Base-by-base conservation (phyloP, 2,329 filamentous ascomycete species). In the Basipetospora chlamydospora region DNA sequence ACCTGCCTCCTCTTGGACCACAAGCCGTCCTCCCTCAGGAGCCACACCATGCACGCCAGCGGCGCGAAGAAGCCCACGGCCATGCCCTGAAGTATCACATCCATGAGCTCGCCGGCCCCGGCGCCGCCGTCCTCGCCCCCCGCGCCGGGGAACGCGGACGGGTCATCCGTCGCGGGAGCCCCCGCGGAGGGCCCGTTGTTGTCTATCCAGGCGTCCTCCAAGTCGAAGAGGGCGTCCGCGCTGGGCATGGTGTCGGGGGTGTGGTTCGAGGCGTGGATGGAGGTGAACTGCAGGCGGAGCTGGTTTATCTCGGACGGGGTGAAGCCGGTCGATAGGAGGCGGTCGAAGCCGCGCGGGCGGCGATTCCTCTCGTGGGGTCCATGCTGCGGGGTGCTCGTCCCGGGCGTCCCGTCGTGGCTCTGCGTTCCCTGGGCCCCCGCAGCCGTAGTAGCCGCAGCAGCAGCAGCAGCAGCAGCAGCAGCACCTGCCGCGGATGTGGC, bases 51-150 rank as follows among this genome's bases (percentile, higher is more conserved):
- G 48, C 83, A 86, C 0, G 84, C 88, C 8, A 96, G 57, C 4
- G 90, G 90, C 74, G 88, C 96, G 54, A 98, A 81, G 63, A 96
- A 98, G 0, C 90, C 90, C 49, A 90, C 82, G 41, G 92, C 63
- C 55, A 90, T 84, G 4, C 87, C 90, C 59, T 79, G 82, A 40
- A 96, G 66, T 62, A 95, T 73, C 49, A 92, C 79, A 50, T 96
- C 88, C 30, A 94, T 61, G 9, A 81, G 69, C 20, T 37, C 35
- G n/a, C 58, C 58, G 12, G 63, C 56, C 38, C 70, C 63, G 18
- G 64, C 66, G 26, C 67, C 66, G 3, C 66, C 63, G 18, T 64
- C 63, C 23, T 67, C 61, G 44, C 66, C 65, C 12, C 30, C 30
- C 18, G 18, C 16, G 12, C n/a, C n/a, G n/a, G n/a, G n/a, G 11